phyloP scores from a whole-genome alignment of 2,329 filamentous ascomycete species.

The Penicillium sp. region DNA sequence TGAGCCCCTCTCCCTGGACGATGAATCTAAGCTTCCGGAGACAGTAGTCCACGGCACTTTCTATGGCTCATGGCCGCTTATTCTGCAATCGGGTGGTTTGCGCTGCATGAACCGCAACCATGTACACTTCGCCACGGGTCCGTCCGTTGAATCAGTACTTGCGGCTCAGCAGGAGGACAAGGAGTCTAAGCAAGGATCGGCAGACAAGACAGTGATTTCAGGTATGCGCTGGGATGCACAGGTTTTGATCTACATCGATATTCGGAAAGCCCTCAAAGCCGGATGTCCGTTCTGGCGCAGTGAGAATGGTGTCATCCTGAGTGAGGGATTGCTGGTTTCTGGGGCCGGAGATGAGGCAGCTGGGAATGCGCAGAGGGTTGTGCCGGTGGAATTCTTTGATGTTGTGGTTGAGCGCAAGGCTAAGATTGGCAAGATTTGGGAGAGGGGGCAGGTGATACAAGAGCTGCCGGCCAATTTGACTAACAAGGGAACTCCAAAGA shows the following conservation, averaged over 20 bases:
- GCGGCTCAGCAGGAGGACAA: slow-evolving; percentile 20
- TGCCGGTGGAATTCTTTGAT: slow-evolving; percentile 69
- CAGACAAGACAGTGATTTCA: slow-evolving; percentile 60
- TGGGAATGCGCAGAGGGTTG: slow-evolving; percentile 53
- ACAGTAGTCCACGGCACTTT: slow-evolving; percentile 87
- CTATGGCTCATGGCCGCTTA: slow-evolving; percentile 73
- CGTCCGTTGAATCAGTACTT: slow-evolving; percentile 52
- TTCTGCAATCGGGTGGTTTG: slow-evolving; percentile 75
- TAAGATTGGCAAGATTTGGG: slow-evolving; percentile 70
- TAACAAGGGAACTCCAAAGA: slow-evolving; percentile 36
- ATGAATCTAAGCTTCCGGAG: slow-evolving; percentile 56
- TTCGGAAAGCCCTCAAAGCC: slow-evolving; percentile 63
- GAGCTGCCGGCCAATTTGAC: slow-evolving; percentile 48
- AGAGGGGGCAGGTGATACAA: slow-evolving; percentile 54
- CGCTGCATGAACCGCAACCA: slow-evolving; percentile 81
- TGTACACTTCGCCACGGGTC: slow-evolving; percentile 81
- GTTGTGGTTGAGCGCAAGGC: slow-evolving; percentile 72
- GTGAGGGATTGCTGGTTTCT: slow-evolving; percentile 45
- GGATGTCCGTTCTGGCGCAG: slow-evolving; percentile 74
- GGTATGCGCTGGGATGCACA: slow-evolving; percentile 80
- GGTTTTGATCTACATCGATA: slow-evolving; percentile 74
- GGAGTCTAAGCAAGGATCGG: background rate
- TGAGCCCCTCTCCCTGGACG: slow-evolving; percentile 62
- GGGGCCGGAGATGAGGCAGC: slow-evolving; percentile 47
- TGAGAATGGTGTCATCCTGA: slow-evolving; percentile 73